Evolutionary conservation across 805 yeast species (phyloP), one percentile per base, ranked within the genome.

Genomic region (Cyberlindnera japonica): DNA sequence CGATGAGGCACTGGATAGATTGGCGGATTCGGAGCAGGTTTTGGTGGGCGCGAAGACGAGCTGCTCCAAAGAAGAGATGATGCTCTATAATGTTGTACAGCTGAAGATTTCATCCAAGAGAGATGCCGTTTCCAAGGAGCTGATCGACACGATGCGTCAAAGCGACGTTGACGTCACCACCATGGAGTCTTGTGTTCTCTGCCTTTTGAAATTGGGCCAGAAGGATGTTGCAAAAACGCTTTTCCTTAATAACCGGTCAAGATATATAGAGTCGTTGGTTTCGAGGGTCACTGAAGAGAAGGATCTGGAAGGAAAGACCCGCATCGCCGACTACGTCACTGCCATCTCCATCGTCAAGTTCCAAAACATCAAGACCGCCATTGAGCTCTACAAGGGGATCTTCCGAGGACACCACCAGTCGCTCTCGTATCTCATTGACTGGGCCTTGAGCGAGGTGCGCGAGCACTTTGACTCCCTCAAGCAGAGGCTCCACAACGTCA

Each of bases 401-500:
- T 83, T 75, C 61, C 69, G 64, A 13, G 63, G 54, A 11, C 55
- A 57, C 28, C 51, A 61, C 30, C 61, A 61, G 27, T 69, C 75
- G 37, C 69, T 83, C 9, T 75, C 83, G 49, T 69, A 70, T 22
- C 65, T 88, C 14, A 81, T 87, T n/a, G 78, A 45, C 11, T 47
- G 51, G 51, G 41, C 41, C 12, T 4, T 29, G 17, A 28, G 30
- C 2, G 41, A 30, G 30, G 43, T 41, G 31, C 37, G 37, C 24
- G 36, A 15, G 25, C 51, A 33, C 37, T 80, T 46, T 88, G 96
- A 95, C 75, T 83, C 24, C 75, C 76, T 41, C 72, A 72, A 11
- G 83, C 81, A 57, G 74, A 90, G 84, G 50, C 62, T 90, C 19
- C 68, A 77, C 34, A 86, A 83, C 17, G 76, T 84, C 12, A 71